These are phyloP conservation scores for Diaporthe nobilis DNA, from an alignment of 2,329 filamentous ascomycete species.

Conservation along the genomic window DNA sequence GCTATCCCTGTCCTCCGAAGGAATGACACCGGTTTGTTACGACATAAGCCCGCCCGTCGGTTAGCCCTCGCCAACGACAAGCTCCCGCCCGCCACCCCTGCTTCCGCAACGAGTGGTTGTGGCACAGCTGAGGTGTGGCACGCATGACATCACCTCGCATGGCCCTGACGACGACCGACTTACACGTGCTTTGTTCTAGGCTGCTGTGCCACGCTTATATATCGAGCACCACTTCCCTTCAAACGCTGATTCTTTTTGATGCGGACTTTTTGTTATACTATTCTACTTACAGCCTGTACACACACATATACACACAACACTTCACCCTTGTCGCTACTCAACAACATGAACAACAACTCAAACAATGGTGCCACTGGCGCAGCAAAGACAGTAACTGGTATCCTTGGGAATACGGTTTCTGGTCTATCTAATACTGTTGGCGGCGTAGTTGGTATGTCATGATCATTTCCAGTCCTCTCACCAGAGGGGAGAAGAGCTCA, in stretches of 20 bases:
- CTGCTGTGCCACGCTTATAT: conserved; percentile 18
- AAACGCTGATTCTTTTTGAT: not conserved
- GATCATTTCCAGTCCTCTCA: not conserved
- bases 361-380: conserved; percentile 47
- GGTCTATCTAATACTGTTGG: conserved; percentile 51
- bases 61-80: not conserved
- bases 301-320: not conserved
- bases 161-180: conserved; percentile 7
- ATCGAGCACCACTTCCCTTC: not conserved
- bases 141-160: conserved; percentile 36
- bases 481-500: no score
- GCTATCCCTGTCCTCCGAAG: not conserved
- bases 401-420: conserved; percentile 46
- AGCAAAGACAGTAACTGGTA: conserved; percentile 43
- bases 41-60: not conserved
- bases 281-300: not conserved
- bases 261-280: not conserved
- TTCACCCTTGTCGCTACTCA: not conserved
- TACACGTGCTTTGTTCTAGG: conserved; percentile 1
- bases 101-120: not conserved
- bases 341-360: conserved; percentile 45
- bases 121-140: conserved; percentile 33
- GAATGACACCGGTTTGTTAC: not conserved
- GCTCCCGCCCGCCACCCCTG: conserved; percentile 2
- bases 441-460: conserved; percentile 46